Conservation (phyloP, 331 rosid genomes). For the Acacia pycnantha region DNA sequence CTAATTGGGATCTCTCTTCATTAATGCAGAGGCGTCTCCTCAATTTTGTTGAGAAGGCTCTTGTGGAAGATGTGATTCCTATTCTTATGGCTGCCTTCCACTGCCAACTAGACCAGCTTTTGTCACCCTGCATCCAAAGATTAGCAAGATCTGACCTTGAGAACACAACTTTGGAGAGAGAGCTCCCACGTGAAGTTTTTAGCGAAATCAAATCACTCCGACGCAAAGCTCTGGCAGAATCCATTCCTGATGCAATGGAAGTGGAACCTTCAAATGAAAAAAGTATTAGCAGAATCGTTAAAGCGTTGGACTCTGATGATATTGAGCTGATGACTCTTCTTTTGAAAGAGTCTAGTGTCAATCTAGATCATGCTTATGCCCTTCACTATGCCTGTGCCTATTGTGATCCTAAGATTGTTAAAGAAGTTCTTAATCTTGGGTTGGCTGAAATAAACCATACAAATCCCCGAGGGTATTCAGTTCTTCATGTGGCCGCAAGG, state of each 20-base stretch:
- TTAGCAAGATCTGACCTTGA: slow-evolving; percentile 71
- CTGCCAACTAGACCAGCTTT: slow-evolving; percentile 63
- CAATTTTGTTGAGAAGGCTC: slow-evolving; percentile 82
- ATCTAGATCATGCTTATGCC: slow-evolving; percentile 74
- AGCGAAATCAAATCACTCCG: slow-evolving; percentile 46
- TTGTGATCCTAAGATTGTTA: slow-evolving; percentile 77
- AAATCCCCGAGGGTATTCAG: slow-evolving; percentile 55
- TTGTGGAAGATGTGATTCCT: slow-evolving; percentile 80
- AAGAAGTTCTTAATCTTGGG: slow-evolving; percentile 63
- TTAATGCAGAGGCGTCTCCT: slow-evolving; percentile 73
- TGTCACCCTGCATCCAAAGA: slow-evolving; percentile 55
- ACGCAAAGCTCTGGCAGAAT: slow-evolving; percentile 38
- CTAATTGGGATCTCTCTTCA: slow-evolving; percentile 19
- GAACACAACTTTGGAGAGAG: slow-evolving; percentile 57
- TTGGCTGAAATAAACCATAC: slow-evolving; percentile 54
- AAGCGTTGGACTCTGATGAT: slow-evolving; percentile 86
- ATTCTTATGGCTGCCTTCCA: slow-evolving; percentile 67
- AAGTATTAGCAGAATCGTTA: slow-evolving; percentile 57
- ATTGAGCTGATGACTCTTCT: slow-evolving; percentile 78
- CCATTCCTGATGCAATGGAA: slow-evolving; percentile 32
- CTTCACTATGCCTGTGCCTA: slow-evolving; percentile 85
- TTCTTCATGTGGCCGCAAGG: slow-evolving; percentile 87
- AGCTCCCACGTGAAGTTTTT: slow-evolving; percentile 61
- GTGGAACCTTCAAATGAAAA: slow-evolving; percentile 45
- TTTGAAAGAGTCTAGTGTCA: slow-evolving; percentile 58